Percentiles rank a stretch among this genome's conserved stretches.
Conservation (phyloP, 2,329 filamentous ascomycete genomes). For the Phaeosphaeria sp. region DNA sequence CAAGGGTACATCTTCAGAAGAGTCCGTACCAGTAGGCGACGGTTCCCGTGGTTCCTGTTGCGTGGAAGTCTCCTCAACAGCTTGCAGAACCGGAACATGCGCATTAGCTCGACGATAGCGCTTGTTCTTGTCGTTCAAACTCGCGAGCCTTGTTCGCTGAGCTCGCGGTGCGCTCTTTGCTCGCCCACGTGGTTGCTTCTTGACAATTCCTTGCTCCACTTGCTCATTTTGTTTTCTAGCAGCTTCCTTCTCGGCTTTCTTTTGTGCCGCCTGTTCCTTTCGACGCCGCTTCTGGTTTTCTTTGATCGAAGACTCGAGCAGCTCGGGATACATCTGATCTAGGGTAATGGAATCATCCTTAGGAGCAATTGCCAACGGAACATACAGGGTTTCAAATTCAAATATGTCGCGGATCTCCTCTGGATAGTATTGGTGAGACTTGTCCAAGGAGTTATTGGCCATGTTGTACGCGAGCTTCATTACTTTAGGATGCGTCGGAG, state of each 20-base stretch:
- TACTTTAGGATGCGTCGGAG: conserved; percentile 54
- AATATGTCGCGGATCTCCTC: conserved; percentile 37
- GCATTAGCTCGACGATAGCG: conserved; percentile 21
- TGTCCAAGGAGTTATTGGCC: conserved; percentile 47
- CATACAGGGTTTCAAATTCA: conserved; percentile 25
- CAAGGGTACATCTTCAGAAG: conserved; percentile 17
- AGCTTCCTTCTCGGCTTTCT: conserved; percentile 21
- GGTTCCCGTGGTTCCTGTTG: neutral
- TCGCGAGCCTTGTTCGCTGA: conserved; percentile 33
- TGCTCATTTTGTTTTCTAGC: conserved; percentile 26
- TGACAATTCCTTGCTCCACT: conserved; percentile 22
- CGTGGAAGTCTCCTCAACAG: conserved; percentile 9
- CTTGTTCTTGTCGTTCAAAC: conserved; percentile 34
- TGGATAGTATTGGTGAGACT: conserved; percentile 42
- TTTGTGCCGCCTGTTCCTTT: conserved; percentile 22
- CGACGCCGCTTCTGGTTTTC: conserved; percentile 22
- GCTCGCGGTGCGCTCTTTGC: conserved; percentile 10
- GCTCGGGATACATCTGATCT: conserved; percentile 26
- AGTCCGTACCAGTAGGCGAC: conserved; percentile 5
- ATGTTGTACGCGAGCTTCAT: conserved; percentile 59
- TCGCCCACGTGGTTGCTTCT: conserved; percentile 5
- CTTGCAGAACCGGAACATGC: conserved; percentile 11
- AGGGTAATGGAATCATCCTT: conserved; percentile 39
- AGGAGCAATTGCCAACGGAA: conserved; percentile 24
- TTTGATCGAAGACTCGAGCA: conserved; percentile 24